phyloP scores from a whole-genome alignment of 306 rosid species.

The Ammopiptanthus mongolicus region DNA sequence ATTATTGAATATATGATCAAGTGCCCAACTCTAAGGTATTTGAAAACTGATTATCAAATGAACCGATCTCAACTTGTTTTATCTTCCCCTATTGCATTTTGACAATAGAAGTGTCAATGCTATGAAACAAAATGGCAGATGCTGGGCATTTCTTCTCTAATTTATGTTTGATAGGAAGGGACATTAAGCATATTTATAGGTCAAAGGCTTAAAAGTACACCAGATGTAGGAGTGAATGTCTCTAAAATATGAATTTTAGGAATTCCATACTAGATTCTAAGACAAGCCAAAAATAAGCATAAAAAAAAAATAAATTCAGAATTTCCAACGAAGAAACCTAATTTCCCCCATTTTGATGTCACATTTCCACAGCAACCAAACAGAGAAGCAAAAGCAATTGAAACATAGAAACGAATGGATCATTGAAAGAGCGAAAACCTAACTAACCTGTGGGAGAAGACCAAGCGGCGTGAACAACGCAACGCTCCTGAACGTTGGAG shows the following conservation, averaged over 20 bases:
- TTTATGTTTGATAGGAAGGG: not conserved
- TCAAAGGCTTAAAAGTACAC: not conserved
- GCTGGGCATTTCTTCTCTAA: not conserved
- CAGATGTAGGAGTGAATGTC: not conserved
- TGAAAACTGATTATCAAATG: not conserved
- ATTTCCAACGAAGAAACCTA: not conserved
- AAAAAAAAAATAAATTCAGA: not conserved
- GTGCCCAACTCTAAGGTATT: not conserved
- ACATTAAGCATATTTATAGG: not conserved
- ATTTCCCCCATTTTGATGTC: not conserved
- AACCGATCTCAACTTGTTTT: not conserved
- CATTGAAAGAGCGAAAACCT: not conserved
- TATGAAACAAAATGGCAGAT: not conserved
- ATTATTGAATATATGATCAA: not conserved
- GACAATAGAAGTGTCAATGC: not conserved
- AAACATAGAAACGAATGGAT: not conserved
- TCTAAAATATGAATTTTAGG: not conserved
- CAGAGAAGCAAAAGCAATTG: not conserved
- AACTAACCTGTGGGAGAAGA: slow-evolving; percentile 96
- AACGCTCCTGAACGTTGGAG: slow-evolving; percentile 92
- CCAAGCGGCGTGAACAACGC: slow-evolving; percentile 96
- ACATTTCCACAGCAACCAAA: slow-evolving; percentile 3
- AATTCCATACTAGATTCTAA: not conserved
- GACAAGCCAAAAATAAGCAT: not conserved
- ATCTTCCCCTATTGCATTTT: not conserved